Conservation (phyloP, 2,329 filamentous ascomycete species). For the Colletotrichum tofieldiae region DNA sequence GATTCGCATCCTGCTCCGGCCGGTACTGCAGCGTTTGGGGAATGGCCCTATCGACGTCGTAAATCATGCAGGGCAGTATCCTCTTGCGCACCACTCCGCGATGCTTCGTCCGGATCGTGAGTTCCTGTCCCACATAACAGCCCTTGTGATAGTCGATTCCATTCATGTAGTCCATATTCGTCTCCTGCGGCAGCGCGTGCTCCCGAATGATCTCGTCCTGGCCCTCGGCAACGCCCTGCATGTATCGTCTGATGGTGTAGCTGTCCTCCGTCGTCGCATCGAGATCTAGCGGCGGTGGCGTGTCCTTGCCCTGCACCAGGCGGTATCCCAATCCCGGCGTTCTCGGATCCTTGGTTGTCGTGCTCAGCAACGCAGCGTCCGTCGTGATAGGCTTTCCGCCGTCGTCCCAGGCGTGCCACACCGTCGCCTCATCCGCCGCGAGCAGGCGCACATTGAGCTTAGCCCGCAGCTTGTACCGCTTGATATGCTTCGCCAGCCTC, state of each 20-base stretch:
- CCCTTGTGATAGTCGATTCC: slow-evolving; percentile 96
- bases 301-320: slow-evolving; percentile 54
- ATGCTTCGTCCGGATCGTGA: slow-evolving; percentile 96
- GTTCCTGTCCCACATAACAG: slow-evolving; percentile 96
- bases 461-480: slow-evolving; percentile 87
- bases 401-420: slow-evolving; percentile 85
- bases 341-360: slow-evolving; percentile 66
- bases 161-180: slow-evolving; percentile 87
- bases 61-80: slow-evolving; percentile 85
- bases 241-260: slow-evolving; percentile 84
- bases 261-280: slow-evolving; percentile 66
- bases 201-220: slow-evolving; percentile 82
- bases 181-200: slow-evolving; percentile 86
- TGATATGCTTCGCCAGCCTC: slow-evolving; percentile 79
- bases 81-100: slow-evolving; percentile 94
- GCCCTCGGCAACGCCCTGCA: slow-evolving; percentile 88
- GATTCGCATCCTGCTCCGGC: slow-evolving; percentile 47
- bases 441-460: slow-evolving; percentile 81
- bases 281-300: slow-evolving; percentile 57
- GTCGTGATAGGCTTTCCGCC: slow-evolving; percentile 18
- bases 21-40: slow-evolving; percentile 64
- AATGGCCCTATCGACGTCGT: slow-evolving; percentile 62
- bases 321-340: slow-evolving; percentile 71
- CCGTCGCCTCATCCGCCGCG: slow-evolving; percentile 73
- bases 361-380: slow-evolving; percentile 40